phyloP scores from a whole-genome alignment of 139 green algal species.

The Closterium sp. region DNA sequence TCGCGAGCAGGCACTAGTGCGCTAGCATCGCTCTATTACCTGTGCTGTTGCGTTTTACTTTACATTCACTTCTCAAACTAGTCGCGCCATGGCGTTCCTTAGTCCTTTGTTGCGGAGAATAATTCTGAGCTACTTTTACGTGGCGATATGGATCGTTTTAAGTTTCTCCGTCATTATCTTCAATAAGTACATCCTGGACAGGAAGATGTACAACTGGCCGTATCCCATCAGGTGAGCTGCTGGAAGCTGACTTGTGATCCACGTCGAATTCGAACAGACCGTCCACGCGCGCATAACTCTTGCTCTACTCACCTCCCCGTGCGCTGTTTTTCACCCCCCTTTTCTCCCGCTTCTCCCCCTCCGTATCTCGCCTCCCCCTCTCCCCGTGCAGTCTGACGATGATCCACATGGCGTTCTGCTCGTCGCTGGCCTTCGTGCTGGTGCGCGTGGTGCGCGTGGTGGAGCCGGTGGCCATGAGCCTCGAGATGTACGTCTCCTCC shows the following conservation, averaged over 20 bases:
- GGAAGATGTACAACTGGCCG: slow-evolving; percentile 61
- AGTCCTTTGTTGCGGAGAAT: slow-evolving; percentile 38
- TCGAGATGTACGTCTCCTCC: slow-evolving; percentile 28
- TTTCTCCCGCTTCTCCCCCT: not conserved
- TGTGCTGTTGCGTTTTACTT: no score
- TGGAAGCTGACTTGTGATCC: no score
- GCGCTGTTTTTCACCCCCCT: not conserved
- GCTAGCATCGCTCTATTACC: no score
- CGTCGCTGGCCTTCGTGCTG: slow-evolving; percentile 47
- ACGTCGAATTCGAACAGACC: no score
- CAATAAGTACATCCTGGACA: slow-evolving; percentile 50
- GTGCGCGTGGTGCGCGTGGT: slow-evolving; percentile 41
- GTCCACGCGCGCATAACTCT: not conserved
- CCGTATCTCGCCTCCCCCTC: not conserved
- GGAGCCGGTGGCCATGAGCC: slow-evolving; percentile 41
- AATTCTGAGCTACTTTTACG: slow-evolving; percentile 40
- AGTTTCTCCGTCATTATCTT: slow-evolving; percentile 36
- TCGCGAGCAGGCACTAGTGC: no score
- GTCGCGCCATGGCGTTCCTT: no score
- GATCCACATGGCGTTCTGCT: slow-evolving; percentile 60
- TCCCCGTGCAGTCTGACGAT: slow-evolving; percentile 55
- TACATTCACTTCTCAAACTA: no score
- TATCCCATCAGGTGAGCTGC: slow-evolving; percentile 61
- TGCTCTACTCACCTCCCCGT: not conserved
- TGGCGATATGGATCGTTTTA: slow-evolving; percentile 34